Percentiles rank a stretch among this genome's conserved stretches.
Conservation (phyloP, 257 asterid genomes). For the Fraxinus excelsior region DNA sequence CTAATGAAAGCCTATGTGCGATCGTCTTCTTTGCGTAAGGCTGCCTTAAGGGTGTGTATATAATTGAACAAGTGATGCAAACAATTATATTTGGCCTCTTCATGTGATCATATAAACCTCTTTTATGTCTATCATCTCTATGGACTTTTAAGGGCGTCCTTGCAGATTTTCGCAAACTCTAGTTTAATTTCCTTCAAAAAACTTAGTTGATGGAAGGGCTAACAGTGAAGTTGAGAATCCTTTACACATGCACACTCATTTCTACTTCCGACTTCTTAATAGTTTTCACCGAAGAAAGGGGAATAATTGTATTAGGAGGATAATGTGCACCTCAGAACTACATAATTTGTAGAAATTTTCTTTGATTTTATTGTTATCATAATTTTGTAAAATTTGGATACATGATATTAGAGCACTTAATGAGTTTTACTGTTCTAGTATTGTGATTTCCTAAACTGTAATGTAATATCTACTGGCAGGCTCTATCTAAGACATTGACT, state of each 20-base stretch:
- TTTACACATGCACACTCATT: neutral
- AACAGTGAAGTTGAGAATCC: neutral
- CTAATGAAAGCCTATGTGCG: constrained; percentile 67
- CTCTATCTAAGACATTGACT: constrained; percentile 35
- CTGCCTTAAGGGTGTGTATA: constrained; percentile 69
- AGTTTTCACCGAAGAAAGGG: neutral
- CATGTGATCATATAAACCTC: neutral
- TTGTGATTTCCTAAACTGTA: neutral
- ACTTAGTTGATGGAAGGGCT: neutral
- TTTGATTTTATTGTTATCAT: neutral
- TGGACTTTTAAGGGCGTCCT: neutral
- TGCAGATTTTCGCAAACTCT: neutral
- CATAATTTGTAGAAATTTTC: no score
- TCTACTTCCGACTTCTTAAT: neutral
- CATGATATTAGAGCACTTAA: neutral
- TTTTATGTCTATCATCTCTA: neutral
- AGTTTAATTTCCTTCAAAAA: neutral
- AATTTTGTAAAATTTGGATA: neutral
- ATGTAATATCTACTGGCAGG: constrained; percentile 25
- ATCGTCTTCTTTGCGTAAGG: constrained; percentile 69
- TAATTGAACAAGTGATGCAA: constrained; percentile 1
- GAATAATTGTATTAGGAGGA: neutral
- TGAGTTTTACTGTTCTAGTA: neutral
- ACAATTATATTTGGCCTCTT: neutral
- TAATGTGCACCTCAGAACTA: neutral